These are phyloP conservation scores for Agrocybe pediades DNA, from an alignment of 768 basidiomycete genomes.

Conservation along the genomic window DNA sequence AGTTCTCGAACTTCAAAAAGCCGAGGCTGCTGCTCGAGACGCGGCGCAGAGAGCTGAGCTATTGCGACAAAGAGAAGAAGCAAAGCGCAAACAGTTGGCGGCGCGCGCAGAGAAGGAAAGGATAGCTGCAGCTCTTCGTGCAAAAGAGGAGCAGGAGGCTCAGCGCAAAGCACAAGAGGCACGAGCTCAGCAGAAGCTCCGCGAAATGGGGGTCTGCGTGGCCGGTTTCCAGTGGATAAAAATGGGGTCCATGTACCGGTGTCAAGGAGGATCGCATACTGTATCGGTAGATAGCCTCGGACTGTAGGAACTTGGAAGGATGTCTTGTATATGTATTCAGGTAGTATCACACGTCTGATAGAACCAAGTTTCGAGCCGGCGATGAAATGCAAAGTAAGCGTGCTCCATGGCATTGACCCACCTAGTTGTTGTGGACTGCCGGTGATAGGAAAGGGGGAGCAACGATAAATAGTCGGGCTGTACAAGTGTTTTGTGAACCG, in stretches of 20 bases:
- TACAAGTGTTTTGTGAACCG: too few relatives aligned
- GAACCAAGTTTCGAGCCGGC: too few relatives aligned
- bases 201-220: conserved; percentile 49
- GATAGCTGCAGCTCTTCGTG: conserved; percentile 12
- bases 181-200: conserved; percentile 40
- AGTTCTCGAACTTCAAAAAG: not conserved
- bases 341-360: not conserved
- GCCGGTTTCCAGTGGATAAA: conserved; percentile 34
- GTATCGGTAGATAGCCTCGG: conserved; percentile 20
- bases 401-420: too few relatives aligned
- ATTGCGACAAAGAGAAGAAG: conserved; percentile 7
- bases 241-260: conserved; percentile 42
- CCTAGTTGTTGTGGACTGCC: too few relatives aligned
- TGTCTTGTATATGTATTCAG: not conserved
- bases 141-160: conserved; percentile 21
- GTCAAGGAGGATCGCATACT: conserved; percentile 27
- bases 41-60: conserved; percentile 2
- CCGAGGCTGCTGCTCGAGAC: conserved; percentile 4
- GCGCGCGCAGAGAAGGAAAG: conserved; percentile 16
- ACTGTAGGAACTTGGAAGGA: too few relatives aligned
- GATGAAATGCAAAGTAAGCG: too few relatives aligned
- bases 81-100: conserved; percentile 9
- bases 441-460: too few relatives aligned
- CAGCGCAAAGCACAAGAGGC: conserved; percentile 36
- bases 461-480: too few relatives aligned